These are phyloP conservation scores for Phytophthora pseudosyringae DNA, from an alignment of 352 stramenopile genomes.

Conservation along the genomic window DNA sequence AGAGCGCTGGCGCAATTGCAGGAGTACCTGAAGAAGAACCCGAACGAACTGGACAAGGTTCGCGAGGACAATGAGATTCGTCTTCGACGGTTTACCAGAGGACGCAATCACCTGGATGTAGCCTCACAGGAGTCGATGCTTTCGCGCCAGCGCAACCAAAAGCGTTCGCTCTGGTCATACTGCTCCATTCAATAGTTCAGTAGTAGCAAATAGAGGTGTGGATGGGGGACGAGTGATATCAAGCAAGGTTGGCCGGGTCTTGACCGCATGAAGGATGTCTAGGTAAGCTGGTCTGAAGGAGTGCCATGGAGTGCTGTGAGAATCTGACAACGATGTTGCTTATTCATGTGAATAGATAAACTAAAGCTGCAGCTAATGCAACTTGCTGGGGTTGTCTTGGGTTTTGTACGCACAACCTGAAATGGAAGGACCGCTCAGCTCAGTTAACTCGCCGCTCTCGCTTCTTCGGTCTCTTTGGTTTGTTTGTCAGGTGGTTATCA, in stretches of 20 bases:
- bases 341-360: conserved; percentile 26
- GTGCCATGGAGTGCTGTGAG: not conserved
- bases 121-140: conserved; percentile 56
- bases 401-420: conserved; percentile 20
- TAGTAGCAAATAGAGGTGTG: conserved; percentile 38
- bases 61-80: conserved; percentile 84
- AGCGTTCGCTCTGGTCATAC: conserved; percentile 46
- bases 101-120: conserved; percentile 78
- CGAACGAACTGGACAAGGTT: conserved; percentile 78
- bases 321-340: conserved; percentile 13
- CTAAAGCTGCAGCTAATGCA: conserved; percentile 16
- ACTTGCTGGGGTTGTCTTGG: conserved; percentile 23
- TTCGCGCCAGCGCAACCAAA: conserved; percentile 36
- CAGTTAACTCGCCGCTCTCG: conserved; percentile 15
- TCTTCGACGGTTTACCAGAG: conserved; percentile 79
- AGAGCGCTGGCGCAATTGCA: conserved; percentile 76
- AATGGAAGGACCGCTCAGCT: conserved; percentile 25
- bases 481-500: conserved; percentile 17
- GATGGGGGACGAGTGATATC: not conserved
- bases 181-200: conserved; percentile 58
- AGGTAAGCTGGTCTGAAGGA: conserved; percentile 16
- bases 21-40: conserved; percentile 69
- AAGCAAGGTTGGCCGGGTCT: not conserved
- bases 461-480: conserved; percentile 9
- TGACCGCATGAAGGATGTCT: conserved; percentile 10